phyloP scores from a whole-genome alignment of 371 early-diverging fungal genomes.

The Mortierella sp. region DNA sequence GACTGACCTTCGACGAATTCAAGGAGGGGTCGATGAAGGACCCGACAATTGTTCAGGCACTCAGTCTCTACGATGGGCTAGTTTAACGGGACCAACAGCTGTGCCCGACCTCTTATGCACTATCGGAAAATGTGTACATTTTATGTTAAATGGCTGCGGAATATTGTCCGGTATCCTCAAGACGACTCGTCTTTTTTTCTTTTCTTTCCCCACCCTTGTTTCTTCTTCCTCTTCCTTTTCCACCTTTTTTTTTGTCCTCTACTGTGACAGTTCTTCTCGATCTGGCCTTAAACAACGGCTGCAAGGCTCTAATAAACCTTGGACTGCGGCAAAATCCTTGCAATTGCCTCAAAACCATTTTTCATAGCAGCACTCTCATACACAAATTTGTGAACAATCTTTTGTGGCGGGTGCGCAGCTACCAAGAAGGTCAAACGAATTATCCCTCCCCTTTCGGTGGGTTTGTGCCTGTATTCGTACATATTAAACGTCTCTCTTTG shows the following conservation, averaged over 20 bases:
- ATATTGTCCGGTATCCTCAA: not conserved
- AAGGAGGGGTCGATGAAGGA: slow-evolving; percentile 90
- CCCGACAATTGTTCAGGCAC: slow-evolving; percentile 89
- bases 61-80: slow-evolving; percentile 87
- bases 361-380: no score
- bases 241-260: not conserved
- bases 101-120: not conserved
- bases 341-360: no score
- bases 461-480: no score
- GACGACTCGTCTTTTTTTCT: not conserved
- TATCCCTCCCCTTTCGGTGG: no score
- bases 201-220: not conserved
- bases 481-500: no score
- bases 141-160: not conserved
- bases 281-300: no score
- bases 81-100: slow-evolving; percentile 61
- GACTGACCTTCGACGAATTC: slow-evolving; percentile 86
- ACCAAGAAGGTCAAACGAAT: no score
- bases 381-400: no score
- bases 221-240: not conserved
- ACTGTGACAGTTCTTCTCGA: no score
- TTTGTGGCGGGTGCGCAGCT: no score
- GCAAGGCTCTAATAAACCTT: no score
- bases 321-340: no score
- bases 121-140: not conserved